Evolutionary conservation across 768 basidiomycete genomes (phyloP).

Genomic region (Serendipita indica): DNA sequence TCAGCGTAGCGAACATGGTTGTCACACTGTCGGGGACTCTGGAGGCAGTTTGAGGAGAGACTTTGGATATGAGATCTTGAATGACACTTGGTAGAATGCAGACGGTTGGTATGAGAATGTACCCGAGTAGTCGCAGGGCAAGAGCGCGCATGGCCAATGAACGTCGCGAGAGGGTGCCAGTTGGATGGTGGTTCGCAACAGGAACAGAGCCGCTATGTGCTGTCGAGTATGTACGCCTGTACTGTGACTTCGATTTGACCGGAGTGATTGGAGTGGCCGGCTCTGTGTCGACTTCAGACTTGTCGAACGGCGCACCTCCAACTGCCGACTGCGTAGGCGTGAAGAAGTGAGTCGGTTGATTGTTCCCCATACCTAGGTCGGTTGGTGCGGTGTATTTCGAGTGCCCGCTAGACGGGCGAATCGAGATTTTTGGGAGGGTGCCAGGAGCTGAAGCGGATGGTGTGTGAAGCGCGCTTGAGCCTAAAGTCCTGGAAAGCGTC

Average conservation of each 20-base stretch:
- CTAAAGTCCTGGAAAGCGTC: not conserved
- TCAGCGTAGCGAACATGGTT: not conserved
- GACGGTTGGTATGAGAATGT: slow-evolving; percentile 10
- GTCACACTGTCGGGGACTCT: not conserved
- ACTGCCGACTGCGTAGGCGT: not conserved
- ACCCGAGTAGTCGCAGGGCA: slow-evolving; percentile 9
- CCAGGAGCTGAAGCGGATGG: not conserved
- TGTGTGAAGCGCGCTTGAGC: not conserved
- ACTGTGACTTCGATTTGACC: not conserved
- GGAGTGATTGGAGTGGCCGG: not conserved
- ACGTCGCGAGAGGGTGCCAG: not conserved
- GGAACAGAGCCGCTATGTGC: not conserved
- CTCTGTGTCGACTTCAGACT: not conserved
- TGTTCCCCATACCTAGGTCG: not conserved
- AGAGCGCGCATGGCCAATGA: slow-evolving; percentile 10
- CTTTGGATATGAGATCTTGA: slow-evolving; percentile 7
- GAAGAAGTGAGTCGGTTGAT: not conserved
- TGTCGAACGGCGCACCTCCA: not conserved
- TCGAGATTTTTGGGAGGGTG: not conserved
- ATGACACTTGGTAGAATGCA: slow-evolving; percentile 11
- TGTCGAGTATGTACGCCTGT: not conserved
- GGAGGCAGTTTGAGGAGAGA: not conserved
- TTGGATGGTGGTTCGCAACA: not conserved
- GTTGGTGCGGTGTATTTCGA: not conserved
- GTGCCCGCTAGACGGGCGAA: not conserved